Percentiles rank a stretch among this genome's conserved stretches.
Conservation (phyloP, 345 rosid species). For the Populus ilicifolia region DNA sequence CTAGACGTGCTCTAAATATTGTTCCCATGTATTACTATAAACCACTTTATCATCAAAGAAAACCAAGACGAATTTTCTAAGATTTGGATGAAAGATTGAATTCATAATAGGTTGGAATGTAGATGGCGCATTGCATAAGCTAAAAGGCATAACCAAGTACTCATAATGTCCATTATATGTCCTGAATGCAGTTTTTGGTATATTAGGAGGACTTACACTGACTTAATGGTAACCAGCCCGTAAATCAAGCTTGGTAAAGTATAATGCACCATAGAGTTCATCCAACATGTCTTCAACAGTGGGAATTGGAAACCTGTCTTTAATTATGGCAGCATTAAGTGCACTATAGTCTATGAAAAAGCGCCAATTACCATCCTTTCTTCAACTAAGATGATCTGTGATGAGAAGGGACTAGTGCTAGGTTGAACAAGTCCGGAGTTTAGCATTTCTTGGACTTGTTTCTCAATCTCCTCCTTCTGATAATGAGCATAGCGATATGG, state of each 20-base stretch:
- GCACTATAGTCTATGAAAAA: neutral
- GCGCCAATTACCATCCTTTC: neutral
- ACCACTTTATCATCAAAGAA: neutral
- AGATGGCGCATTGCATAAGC: neutral
- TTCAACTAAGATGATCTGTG: neutral
- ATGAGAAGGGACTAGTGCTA: neutral
- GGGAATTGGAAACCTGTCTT: neutral
- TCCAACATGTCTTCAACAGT: neutral
- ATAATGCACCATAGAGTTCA: neutral
- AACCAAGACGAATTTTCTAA: neutral
- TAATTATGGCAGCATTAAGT: neutral
- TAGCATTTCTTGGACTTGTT: neutral
- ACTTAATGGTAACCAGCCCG: neutral
- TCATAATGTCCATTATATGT: neutral
- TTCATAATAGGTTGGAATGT: slow-evolving; percentile 1
- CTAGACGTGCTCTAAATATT: neutral
- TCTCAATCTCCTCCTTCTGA: neutral
- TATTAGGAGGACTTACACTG: neutral
- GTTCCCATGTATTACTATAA: neutral
- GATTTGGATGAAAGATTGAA: neutral
- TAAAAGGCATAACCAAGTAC: neutral
- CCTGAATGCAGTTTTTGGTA: neutral
- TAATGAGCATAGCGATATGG: neutral
- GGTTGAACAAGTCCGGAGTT: neutral
- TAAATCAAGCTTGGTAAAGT: neutral